Percentiles rank a stretch among this genome's conserved stretches.
phyloP scores from a whole-genome alignment of 164 flowering plant genomes.

The Chimonanthus salicifolius region DNA sequence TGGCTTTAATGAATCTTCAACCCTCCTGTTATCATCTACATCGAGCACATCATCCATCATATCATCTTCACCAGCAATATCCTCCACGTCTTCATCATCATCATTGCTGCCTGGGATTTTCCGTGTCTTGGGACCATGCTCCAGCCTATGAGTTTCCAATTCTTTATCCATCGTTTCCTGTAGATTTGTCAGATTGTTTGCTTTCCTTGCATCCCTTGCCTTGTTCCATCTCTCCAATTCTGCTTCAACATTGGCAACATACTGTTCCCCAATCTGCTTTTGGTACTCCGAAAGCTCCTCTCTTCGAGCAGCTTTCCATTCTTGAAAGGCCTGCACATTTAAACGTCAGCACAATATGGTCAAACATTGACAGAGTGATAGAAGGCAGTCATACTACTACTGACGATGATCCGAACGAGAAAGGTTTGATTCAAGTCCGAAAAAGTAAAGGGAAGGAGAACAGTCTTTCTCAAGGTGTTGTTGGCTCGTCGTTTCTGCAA shows the following conservation, averaged over 20 bases:
- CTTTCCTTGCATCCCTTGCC: constrained; percentile 56
- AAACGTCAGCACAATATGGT: background rate
- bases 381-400: too few relatives aligned
- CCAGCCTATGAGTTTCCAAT: constrained; percentile 86
- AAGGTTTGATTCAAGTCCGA: too few relatives aligned
- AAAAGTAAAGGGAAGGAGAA: too few relatives aligned
- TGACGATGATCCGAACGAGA: too few relatives aligned
- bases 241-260: constrained; percentile 67
- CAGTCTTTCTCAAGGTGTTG: too few relatives aligned
- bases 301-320: constrained; percentile 82
- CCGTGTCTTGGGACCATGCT: constrained; percentile 91
- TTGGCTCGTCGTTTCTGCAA: too few relatives aligned
- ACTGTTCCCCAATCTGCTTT: constrained; percentile 67
- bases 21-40: constrained; percentile 53
- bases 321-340: constrained; percentile 50
- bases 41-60: constrained; percentile 90
- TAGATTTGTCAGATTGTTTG: constrained; percentile 49
- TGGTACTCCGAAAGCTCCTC: constrained; percentile 85
- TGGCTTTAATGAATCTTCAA: constrained; percentile 42
- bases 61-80: constrained; percentile 90
- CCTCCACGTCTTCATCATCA: constrained; percentile 95
- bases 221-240: constrained; percentile 90
- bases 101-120: constrained; percentile 72
- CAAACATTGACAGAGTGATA: too few relatives aligned
- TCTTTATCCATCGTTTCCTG: constrained; percentile 99